Conservation (phyloP, 2,329 filamentous ascomycete genomes). For the Alternaria alternata region DNA sequence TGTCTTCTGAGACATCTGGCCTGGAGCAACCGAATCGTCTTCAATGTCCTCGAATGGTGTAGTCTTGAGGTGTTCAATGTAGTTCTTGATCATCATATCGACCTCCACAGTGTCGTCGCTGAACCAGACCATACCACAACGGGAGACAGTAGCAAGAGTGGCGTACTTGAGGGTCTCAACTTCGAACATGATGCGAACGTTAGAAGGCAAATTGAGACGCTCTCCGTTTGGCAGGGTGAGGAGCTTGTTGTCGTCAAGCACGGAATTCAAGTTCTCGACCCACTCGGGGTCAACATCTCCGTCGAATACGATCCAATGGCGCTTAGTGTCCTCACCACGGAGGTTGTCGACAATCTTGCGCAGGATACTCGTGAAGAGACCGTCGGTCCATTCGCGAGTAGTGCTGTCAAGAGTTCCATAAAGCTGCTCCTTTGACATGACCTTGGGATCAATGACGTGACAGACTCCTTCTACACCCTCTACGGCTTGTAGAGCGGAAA, state of each 20-base stretch:
- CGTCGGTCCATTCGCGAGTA: constrained; percentile 98
- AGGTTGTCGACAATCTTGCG: constrained; percentile 99
- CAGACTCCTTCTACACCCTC: constrained; percentile 93
- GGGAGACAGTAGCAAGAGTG: constrained; percentile 97
- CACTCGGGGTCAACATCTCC: constrained; percentile 99
- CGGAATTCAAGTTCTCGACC: constrained; percentile 99
- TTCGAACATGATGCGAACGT: constrained; percentile 99
- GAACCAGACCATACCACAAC: constrained; percentile 99
- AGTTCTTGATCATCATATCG: constrained; percentile 90
- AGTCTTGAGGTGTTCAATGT: constrained; percentile 81
- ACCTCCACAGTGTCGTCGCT: constrained; percentile 96
- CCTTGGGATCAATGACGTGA: constrained; percentile 98
- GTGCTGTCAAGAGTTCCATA: constrained; percentile 97
- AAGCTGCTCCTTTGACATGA: constrained; percentile 98
- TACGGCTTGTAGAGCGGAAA: constrained; percentile 89
- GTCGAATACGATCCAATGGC: constrained; percentile 99
- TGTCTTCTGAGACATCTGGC: constrained; percentile 66
- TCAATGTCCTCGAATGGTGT: constrained; percentile 94
- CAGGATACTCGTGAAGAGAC: constrained; percentile 95
- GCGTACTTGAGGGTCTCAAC: constrained; percentile 98
- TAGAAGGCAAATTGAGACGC: constrained; percentile 89
- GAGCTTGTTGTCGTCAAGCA: constrained; percentile 98
- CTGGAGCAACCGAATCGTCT: constrained; percentile 78
- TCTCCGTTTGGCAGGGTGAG: constrained; percentile 97
- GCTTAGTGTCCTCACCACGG: constrained; percentile 93